Percentiles rank a stretch among this genome's conserved stretches.
Evolutionary conservation across 1,284 basidiomycete genomes (phyloP).

Genomic region (Fomitopsis palustris): DNA sequence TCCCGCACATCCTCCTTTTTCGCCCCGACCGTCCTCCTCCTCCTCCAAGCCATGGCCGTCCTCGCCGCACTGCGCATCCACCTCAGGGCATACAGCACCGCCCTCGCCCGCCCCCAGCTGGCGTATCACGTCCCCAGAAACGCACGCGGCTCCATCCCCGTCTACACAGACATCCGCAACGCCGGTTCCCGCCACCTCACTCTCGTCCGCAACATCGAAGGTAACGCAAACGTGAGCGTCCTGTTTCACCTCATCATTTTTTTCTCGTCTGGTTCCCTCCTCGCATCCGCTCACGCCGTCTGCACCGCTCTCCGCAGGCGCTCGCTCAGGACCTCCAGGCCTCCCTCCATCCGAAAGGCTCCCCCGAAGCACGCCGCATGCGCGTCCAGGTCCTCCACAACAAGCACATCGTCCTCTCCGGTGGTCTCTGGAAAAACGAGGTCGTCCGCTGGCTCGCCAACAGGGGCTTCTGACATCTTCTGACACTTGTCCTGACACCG

Average conservation of each 20-base stretch:
- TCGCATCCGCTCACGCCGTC: conserved; percentile 2
- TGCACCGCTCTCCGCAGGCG: conserved; percentile 31
- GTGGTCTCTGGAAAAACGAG: conserved; percentile 55
- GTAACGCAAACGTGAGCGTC: conserved; percentile 36
- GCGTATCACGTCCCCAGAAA: conserved; percentile 65
- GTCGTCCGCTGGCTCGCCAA: conserved; percentile 55
- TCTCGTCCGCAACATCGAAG: conserved; percentile 46
- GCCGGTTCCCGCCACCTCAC: conserved; percentile 51
- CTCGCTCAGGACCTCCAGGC: conserved; percentile 48
- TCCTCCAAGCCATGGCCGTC: neutral
- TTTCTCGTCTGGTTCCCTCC: conserved; percentile 7
- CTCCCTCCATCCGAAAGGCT: conserved; percentile 42
- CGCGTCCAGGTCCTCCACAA: conserved; percentile 42
- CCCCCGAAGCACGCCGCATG: conserved; percentile 44
- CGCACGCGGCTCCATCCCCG: conserved; percentile 59
- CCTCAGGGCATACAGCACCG: conserved; percentile 4
- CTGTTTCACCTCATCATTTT: conserved; percentile 6
- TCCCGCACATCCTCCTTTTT: neutral
- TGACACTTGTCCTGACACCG: neutral
- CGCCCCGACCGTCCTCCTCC: neutral
- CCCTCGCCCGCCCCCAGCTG: conserved; percentile 15
- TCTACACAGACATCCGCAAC: conserved; percentile 71
- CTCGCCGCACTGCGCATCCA: neutral
- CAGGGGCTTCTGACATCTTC: conserved; percentile 47
- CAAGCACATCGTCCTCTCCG: conserved; percentile 52